A percentile compares a stretch with the other conserved stretches of the same genome.
Conservation (phyloP, 2,329 filamentous ascomycete species). For the Paraconiothyrium brasiliense region DNA sequence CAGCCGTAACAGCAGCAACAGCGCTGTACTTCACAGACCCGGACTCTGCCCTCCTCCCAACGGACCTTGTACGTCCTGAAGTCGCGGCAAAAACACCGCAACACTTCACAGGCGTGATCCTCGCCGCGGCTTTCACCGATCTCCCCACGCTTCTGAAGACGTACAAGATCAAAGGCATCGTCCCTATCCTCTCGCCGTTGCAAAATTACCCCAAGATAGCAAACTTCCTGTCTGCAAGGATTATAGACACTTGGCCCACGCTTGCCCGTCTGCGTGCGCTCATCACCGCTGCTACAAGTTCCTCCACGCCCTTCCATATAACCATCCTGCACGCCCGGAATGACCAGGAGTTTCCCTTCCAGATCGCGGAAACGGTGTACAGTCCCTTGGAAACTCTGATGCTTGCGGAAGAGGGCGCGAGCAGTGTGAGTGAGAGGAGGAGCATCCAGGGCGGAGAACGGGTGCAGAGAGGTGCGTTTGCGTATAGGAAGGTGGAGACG, state of each 20-base stretch:
- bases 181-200: slow-evolving; percentile 83
- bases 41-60: slow-evolving; percentile 28
- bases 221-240: slow-evolving; percentile 66
- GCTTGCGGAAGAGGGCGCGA: slow-evolving; percentile 41
- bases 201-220: slow-evolving; percentile 71
- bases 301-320: slow-evolving; percentile 62
- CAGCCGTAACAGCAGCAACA: slow-evolving; percentile 80
- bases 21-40: slow-evolving; percentile 72
- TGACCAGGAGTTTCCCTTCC: slow-evolving; percentile 83
- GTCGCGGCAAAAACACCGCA: slow-evolving; percentile 35
- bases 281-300: slow-evolving; percentile 52
- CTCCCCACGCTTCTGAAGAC: slow-evolving; percentile 76
- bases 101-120: slow-evolving; percentile 80
- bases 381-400: slow-evolving; percentile 35
- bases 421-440: slow-evolving; percentile 35
- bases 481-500: slow-evolving; percentile 45
- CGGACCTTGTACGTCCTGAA: slow-evolving; percentile 20
- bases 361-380: slow-evolving; percentile 61
- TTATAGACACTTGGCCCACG: slow-evolving; percentile 86
- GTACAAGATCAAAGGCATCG: slow-evolving; percentile 79
- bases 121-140: slow-evolving; percentile 82
- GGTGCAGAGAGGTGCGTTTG: slow-evolving; percentile 48
- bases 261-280: slow-evolving; percentile 70
- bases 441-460: slow-evolving; percentile 44
- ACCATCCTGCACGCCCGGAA: slow-evolving; percentile 81